Conservation (phyloP, 2,329 filamentous ascomycete species). For the Exophiala calicioides region DNA sequence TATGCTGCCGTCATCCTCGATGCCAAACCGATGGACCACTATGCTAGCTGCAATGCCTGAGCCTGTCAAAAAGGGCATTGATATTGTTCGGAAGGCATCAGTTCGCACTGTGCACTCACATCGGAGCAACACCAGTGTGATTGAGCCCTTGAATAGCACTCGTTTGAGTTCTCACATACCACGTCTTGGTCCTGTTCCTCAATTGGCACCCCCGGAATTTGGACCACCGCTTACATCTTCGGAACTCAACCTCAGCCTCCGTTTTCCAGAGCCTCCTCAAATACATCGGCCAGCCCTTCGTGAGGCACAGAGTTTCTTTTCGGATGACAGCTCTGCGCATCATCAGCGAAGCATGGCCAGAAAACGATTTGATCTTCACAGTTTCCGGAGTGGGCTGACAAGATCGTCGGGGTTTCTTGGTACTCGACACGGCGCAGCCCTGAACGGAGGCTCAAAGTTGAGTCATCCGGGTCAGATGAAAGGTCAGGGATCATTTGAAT, state of each 20-base stretch:
- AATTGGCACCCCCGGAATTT: conserved; percentile 27
- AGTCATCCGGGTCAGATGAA: conserved; percentile 19
- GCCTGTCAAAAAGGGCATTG: conserved; percentile 23
- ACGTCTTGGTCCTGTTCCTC: conserved; percentile 22
- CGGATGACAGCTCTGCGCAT: conserved; percentile 40
- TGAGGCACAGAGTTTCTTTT: conserved; percentile 40
- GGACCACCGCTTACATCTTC: conserved; percentile 27
- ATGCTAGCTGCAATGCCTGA: conserved; percentile 28
- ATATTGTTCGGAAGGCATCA: conserved; percentile 28
- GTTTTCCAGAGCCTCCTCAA: conserved; percentile 15
- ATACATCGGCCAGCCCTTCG: conserved; percentile 28
- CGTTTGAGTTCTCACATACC: conserved; percentile 17
- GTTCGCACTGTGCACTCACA: conserved; percentile 24
- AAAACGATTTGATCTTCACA: conserved; percentile 24
- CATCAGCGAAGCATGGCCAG: conserved; percentile 6
- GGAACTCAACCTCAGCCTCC: conserved; percentile 31
- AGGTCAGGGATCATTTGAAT: conserved; percentile 17
- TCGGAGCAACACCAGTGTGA: conserved; percentile 28
- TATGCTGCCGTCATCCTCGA: conserved; percentile 14
- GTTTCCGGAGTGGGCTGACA: conserved; percentile 22
- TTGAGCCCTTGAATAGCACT: conserved; percentile 30
- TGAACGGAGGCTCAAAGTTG: conserved; percentile 2
- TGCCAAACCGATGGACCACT: conserved; percentile 27
- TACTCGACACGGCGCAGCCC: conserved; percentile 13
- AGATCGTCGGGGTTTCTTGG: conserved; percentile 18